Evolutionary conservation across 192 early-diverging fungal genomes (phyloP).

Genomic region (Radiomyces spectabilis): DNA sequence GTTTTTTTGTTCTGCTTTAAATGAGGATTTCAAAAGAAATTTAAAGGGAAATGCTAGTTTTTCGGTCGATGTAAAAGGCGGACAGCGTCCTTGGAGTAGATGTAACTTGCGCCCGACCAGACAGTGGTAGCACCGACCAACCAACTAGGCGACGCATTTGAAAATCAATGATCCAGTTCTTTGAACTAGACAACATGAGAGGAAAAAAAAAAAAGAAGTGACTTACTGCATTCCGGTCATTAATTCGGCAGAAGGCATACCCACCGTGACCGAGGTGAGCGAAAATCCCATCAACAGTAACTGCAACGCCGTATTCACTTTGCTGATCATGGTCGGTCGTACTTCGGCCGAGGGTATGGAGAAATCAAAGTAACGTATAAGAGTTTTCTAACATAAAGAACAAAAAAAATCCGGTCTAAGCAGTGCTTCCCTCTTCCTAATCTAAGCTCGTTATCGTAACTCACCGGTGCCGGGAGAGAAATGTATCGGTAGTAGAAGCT

Average conservation of each 20-base stretch:
- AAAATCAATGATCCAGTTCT: not conserved
- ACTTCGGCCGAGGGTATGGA: slow-evolving; percentile 90
- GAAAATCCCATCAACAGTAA: slow-evolving; percentile 71
- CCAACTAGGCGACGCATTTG: slow-evolving; percentile 49
- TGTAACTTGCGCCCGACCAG: slow-evolving; percentile 68
- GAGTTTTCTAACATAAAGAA: too few relatives aligned
- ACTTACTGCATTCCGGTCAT: slow-evolving; percentile 59
- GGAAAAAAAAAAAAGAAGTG: not conserved
- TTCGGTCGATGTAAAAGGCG: slow-evolving; percentile 42
- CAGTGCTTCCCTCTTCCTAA: too few relatives aligned
- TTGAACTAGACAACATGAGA: too few relatives aligned
- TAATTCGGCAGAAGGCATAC: slow-evolving; percentile 42
- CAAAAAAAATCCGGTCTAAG: too few relatives aligned
- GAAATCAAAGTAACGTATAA: slow-evolving; percentile 79
- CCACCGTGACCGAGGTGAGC: slow-evolving; percentile 66
- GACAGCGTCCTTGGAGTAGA: slow-evolving; percentile 68
- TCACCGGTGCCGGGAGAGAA: slow-evolving; percentile 76
- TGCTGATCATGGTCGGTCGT: slow-evolving; percentile 79
- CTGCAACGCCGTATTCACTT: slow-evolving; percentile 86
- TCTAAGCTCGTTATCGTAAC: too few relatives aligned
- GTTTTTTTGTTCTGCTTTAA: too few relatives aligned
- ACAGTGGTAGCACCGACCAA: slow-evolving; percentile 73
- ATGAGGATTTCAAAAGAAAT: too few relatives aligned
- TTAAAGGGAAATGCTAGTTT: too few relatives aligned
- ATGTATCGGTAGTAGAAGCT: slow-evolving; percentile 83